phyloP scores from a whole-genome alignment of 2,329 filamentous ascomycete species.

The Didymella arachidicola region DNA sequence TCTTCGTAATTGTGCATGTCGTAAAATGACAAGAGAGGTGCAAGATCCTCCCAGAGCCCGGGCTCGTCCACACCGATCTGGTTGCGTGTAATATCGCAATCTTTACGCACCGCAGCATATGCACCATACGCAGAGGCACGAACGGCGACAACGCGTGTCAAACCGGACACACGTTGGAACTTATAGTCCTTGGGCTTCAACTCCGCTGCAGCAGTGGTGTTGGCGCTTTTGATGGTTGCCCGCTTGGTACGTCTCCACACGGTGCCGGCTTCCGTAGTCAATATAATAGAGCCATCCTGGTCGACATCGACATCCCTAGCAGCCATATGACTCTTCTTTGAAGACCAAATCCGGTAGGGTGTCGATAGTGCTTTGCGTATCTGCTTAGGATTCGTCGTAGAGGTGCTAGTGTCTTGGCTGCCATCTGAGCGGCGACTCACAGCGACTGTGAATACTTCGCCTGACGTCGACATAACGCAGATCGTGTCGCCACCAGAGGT shows the following conservation, averaged over 20 bases:
- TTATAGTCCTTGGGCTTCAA: constrained; percentile 88
- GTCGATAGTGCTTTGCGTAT: constrained; percentile 81
- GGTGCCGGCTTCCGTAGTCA: constrained; percentile 89
- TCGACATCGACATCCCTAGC: constrained; percentile 87
- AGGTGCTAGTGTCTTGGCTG: constrained; percentile 65
- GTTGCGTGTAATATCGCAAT: constrained; percentile 80
- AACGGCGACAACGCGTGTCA: constrained; percentile 84
- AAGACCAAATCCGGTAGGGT: constrained; percentile 86
- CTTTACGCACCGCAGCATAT: constrained; percentile 85
- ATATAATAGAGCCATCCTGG: constrained; percentile 92
- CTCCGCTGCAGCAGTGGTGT: constrained; percentile 58
- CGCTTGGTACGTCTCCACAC: constrained; percentile 91
- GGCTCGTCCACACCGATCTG: constrained; percentile 72
- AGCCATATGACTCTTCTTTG: constrained; percentile 83
- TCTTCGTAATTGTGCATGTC: constrained; percentile 60
- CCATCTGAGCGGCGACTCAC: constrained; percentile 73
- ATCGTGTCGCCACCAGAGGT: constrained; percentile 90
- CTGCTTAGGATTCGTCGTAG: constrained; percentile 91
- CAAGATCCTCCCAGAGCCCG: constrained; percentile 76
- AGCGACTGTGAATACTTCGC: constrained; percentile 86
- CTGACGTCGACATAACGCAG: constrained; percentile 81
- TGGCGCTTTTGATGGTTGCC: constrained; percentile 76
- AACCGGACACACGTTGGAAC: constrained; percentile 86
- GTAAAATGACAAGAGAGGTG: constrained; percentile 72
- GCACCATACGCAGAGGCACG: constrained; percentile 89